Evolutionary conservation across 2,329 filamentous ascomycete species (phyloP), one percentile per base, ranked within the genome.

Genomic region (Phialophora chinensis): DNA sequence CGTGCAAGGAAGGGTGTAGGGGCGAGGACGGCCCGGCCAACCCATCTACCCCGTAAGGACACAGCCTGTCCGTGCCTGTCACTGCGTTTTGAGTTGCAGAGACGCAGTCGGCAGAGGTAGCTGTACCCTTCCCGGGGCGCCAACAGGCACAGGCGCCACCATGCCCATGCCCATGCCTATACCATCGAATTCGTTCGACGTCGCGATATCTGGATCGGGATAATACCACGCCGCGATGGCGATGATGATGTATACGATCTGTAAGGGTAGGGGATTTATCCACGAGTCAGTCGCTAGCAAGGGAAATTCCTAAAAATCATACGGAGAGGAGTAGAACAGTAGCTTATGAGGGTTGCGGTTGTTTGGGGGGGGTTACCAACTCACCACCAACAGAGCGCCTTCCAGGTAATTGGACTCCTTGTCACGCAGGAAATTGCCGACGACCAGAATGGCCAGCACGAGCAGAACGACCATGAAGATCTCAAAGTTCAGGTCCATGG

Each of bases 401-500:
- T 97, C 93, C 3, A 97, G 85, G 74, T 96, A 97, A 75, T 97
- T 96, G 68, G 88, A 92, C 83, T 95, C 94, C 71, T 91, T 88
- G 75, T 97, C 93, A 57, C 92, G 85, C 62, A 97, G 80, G 79
- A 97, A 96, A 68, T 92, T 91, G 1, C 93, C 92, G 44, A 96
- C 91, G 0, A 93, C 92, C 50, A 97, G 82, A 73, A 97, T 94
- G 31, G 91, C 87, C 29, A 97, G 84, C 64, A 97, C 87, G 8
- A 97, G 82, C 69, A 96, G 85, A 63, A 90, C 86, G 25, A 96
- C 85, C 80, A 96, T 92, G 81, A 97, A 97, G 14, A 93, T 84
- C 72, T 95, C 91, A 76, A 97, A 97, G 75, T 92, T 89, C 60
- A 97, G 82, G 69, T 91, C 88, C 86, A 97, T 91, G 12, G 66